Base-by-base conservation (phyloP, 2,329 filamentous ascomycete genomes). In the Apiospora rasikravindrae region DNA sequence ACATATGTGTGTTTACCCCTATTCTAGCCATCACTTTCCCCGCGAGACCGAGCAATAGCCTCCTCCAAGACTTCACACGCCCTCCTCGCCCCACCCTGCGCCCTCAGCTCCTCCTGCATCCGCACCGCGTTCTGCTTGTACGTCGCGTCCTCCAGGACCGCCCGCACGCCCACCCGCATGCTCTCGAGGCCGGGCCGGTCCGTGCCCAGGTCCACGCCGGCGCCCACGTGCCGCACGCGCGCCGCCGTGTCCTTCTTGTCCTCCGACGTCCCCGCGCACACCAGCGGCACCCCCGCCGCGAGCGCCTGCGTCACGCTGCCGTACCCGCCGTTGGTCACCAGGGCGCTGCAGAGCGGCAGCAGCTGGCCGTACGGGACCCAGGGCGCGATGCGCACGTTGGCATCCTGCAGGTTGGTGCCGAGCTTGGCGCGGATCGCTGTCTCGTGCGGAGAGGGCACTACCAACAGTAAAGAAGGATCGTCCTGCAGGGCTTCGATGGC, bases 241-340 rank as follows among this genome's bases (percentile, higher is more conserved):
- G 68, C 68, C 44, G 68, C 44, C 26, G 67, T 69, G 22, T 51
- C 67, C 67, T 53, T 69, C 67, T 69, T 69, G 67, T 69, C 67
- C 67, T 69, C 67, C 6, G 44, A 51, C 44, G 67, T 49, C 19
- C 67, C 67, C 33, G 67, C 45, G 67, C 67, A 69, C 7, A 69
- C 67, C 26, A 69, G 67, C 7, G 67, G 47, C 47, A 69, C 67
- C 22, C 67, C 67, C 47, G 67, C 45, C 44, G 67, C 67, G 7
- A 69, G 47, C 44, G 67, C 67, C 47, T 69, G 67, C 26, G 67
- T 69, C 44, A 69, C 67, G 67, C 67, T 69, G 26, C 67, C 67
- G 47, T 69, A 69, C 26, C 67, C 67, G 47, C 67, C 67, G 67
- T 69, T 69, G 67, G 67, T 69, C 45, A 69, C 47, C 5, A 69